These are phyloP conservation scores for Pleoardoris graminearum DNA, from an alignment of 2,329 filamentous ascomycete genomes.

Conservation along the genomic window DNA sequence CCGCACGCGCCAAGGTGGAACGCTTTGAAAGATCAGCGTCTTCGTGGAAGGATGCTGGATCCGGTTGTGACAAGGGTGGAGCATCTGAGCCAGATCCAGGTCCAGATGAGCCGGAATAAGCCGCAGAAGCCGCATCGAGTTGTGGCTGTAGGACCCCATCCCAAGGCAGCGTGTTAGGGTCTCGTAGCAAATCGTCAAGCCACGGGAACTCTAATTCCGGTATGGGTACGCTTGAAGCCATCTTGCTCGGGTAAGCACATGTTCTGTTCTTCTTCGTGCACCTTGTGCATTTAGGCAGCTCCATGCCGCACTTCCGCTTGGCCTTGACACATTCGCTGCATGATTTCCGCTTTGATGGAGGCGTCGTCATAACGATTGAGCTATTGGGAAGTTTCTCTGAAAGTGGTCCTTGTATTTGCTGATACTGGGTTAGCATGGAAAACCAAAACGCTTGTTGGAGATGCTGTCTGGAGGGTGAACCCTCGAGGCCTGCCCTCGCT, in stretches of 20 bases:
- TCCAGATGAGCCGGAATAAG: too few relatives aligned
- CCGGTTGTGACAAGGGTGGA: too few relatives aligned
- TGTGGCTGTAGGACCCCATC: slow-evolving; percentile 14
- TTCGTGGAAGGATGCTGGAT: not conserved
- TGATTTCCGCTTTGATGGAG: slow-evolving; percentile 16
- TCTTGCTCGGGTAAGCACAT: slow-evolving; percentile 13
- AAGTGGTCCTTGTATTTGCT: too few relatives aligned
- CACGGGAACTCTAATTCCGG: slow-evolving; percentile 24
- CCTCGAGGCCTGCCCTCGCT: too few relatives aligned
- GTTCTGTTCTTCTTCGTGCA: slow-evolving; percentile 12
- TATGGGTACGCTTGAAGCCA: not conserved
- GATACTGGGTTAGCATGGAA: too few relatives aligned
- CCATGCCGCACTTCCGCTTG: slow-evolving; percentile 20
- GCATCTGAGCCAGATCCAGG: too few relatives aligned
- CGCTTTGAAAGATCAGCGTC: not conserved
- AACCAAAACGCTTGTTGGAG: too few relatives aligned
- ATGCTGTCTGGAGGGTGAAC: too few relatives aligned
- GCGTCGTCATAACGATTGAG: not conserved
- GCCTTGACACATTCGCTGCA: slow-evolving; percentile 16
- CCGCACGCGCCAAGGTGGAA: slow-evolving; percentile 11
- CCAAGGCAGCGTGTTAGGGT: slow-evolving; percentile 17
- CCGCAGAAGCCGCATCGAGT: slow-evolving; percentile 1
- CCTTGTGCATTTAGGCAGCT: slow-evolving; percentile 13
- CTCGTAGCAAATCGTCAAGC: slow-evolving; percentile 19
- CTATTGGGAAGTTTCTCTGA: not conserved